These are phyloP conservation scores for Cercospora janseana DNA, from an alignment of 2,329 filamentous ascomycete species.

Conservation along the genomic window DNA sequence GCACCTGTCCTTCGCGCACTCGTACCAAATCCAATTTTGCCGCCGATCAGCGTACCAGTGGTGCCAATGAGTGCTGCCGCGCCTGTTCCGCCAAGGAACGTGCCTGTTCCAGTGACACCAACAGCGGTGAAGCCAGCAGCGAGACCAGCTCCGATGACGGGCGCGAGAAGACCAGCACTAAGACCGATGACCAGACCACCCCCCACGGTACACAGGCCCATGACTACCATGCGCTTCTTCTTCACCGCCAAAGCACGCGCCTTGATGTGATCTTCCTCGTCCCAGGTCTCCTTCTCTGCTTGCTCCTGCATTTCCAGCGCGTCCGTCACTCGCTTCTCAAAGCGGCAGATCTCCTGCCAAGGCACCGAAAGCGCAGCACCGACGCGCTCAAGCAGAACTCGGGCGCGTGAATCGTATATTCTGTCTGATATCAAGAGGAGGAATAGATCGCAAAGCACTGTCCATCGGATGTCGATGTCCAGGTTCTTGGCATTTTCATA, in stretches of 20 bases:
- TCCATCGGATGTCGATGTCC: constrained; percentile 96
- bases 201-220: constrained; percentile 94
- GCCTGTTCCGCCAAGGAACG: constrained; percentile 86
- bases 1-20: constrained; percentile 85
- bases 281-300: constrained; percentile 94
- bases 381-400: constrained; percentile 78
- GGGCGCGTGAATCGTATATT: constrained; percentile 84
- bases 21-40: constrained; percentile 80
- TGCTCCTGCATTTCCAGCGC: constrained; percentile 96
- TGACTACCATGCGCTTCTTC: constrained; percentile 84
- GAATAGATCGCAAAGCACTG: constrained; percentile 92
- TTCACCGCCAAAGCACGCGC: constrained; percentile 74
- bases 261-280: constrained; percentile 93
- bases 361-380: constrained; percentile 75
- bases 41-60: constrained; percentile 78
- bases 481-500: constrained; percentile 78
- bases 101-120: constrained; percentile 81
- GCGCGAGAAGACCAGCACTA: constrained; percentile 85
- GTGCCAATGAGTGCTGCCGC: constrained; percentile 94
- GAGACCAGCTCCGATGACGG: constrained; percentile 88
- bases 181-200: constrained; percentile 93
- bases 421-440: constrained; percentile 95
- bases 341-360: constrained; percentile 91
- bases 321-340: constrained; percentile 95
- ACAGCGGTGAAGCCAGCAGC: constrained; percentile 95